phyloP scores from a whole-genome alignment of 179 eudicot genomes.

The Sideroxylon spinosum region DNA sequence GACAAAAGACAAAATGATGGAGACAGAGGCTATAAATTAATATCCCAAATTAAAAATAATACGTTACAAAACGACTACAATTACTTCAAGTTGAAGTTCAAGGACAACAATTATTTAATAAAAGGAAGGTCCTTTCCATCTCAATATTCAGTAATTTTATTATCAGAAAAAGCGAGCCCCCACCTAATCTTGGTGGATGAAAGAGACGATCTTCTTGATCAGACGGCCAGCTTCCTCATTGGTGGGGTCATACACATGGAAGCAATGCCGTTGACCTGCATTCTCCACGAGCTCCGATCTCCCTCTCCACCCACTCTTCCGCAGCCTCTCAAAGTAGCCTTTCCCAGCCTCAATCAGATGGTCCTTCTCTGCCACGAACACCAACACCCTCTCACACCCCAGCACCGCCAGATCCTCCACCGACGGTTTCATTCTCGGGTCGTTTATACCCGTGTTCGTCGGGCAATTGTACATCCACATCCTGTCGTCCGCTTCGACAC shows the following conservation, averaged over 20 bases:
- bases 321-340: background rate
- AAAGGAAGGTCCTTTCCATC: background rate
- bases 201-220: conserved; percentile 26
- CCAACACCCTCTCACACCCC: conserved; percentile 30
- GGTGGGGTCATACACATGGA: background rate
- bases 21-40: no score
- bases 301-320: conserved; percentile 6
- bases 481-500: conserved; percentile 30
- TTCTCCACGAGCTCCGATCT: background rate
- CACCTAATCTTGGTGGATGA: conserved; percentile 24
- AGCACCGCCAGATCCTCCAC: conserved; percentile 26
- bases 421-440: conserved; percentile 37
- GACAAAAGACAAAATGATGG: no score
- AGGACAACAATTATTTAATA: no score
- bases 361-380: conserved; percentile 33
- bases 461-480: conserved; percentile 44
- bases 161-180: background rate
- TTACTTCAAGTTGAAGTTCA: no score
- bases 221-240: conserved; percentile 27
- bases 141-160: background rate
- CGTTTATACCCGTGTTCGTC: conserved; percentile 26
- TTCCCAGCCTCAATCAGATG: conserved; percentile 24
- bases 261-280: background rate
- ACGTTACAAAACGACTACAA: no score
- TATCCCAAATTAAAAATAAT: no score